These are phyloP conservation scores for Forsythia suspensa DNA, from an alignment of 257 asterid species.

Conservation along the genomic window DNA sequence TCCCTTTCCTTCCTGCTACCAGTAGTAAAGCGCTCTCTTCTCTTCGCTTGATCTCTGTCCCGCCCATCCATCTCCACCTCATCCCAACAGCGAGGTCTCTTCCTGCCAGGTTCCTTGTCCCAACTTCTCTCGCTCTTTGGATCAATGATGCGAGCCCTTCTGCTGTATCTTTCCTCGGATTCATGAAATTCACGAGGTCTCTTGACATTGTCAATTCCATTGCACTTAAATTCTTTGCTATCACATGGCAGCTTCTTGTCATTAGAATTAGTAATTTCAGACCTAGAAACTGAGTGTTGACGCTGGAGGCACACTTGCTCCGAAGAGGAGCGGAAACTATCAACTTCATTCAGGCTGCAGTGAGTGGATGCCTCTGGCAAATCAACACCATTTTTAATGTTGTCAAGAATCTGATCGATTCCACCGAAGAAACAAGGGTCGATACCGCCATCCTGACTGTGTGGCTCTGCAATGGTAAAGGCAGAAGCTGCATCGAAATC, in stretches of 20 bases:
- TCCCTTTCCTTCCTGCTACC: conserved; percentile 65
- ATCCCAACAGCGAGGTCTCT: conserved; percentile 65
- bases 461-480: conserved; percentile 17
- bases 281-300: conserved; percentile 19
- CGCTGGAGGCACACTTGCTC: conserved; percentile 16
- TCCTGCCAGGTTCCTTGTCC: conserved; percentile 57
- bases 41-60: conserved; percentile 57
- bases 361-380: conserved; percentile 17
- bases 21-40: conserved; percentile 51
- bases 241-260: conserved; percentile 24
- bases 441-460: conserved; percentile 29
- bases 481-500: conserved; percentile 42
- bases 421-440: conserved; percentile 74
- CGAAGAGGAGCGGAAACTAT: conserved; percentile 21
- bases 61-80: conserved; percentile 50
- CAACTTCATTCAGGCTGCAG: conserved; percentile 20
- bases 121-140: conserved; percentile 46
- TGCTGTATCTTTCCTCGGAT: conserved; percentile 41
- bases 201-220: conserved; percentile 24
- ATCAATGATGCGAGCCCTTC: conserved; percentile 47
- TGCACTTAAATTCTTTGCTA: conserved; percentile 30
- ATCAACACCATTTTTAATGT: conserved; percentile 50
- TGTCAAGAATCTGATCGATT: conserved; percentile 68
- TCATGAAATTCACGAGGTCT: conserved; percentile 31
- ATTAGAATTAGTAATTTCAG: conserved; percentile 27